Percentiles rank a stretch among this genome's conserved stretches.
phyloP scores from a whole-genome alignment of 2,329 filamentous ascomycete species.

The Aspergillus ochraceus region DNA sequence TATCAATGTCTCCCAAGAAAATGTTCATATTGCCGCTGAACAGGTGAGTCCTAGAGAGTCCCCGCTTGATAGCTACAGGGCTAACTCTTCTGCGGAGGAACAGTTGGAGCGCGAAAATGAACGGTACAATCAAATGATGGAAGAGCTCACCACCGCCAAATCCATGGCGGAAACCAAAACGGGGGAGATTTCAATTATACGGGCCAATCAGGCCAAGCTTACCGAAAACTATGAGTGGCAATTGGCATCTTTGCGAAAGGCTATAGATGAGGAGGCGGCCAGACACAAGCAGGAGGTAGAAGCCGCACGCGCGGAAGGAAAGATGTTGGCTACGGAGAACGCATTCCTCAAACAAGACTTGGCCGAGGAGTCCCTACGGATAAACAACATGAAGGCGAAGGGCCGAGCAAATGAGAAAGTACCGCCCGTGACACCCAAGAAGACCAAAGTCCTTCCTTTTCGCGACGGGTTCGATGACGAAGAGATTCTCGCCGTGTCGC shows the following conservation, averaged over 20 bases:
- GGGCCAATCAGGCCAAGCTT: constrained; percentile 56
- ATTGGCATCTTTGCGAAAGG: constrained; percentile 53
- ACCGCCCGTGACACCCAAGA: constrained; percentile 53
- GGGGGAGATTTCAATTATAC: constrained; percentile 63
- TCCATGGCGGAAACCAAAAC: constrained; percentile 50
- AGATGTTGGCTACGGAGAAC: constrained; percentile 59
- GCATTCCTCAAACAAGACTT: constrained; percentile 62
- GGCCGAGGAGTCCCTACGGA: constrained; percentile 53
- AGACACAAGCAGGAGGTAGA: constrained; percentile 58
- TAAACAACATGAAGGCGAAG: constrained; percentile 43
- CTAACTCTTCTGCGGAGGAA: constrained; percentile 10
- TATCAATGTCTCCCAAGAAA: constrained; percentile 9
- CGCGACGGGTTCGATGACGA: constrained; percentile 66
- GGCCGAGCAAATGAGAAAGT: constrained; percentile 34
- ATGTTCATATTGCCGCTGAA: constrained; percentile 21
- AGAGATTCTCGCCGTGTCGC: constrained; percentile 57
- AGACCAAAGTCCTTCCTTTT: constrained; percentile 48
- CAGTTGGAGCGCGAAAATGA: constrained; percentile 44
- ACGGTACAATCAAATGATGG: constrained; percentile 37
- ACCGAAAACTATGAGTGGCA: constrained; percentile 55
- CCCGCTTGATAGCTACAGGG: not conserved
- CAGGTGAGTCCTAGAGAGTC: constrained; percentile 22
- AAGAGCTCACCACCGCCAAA: constrained; percentile 41
- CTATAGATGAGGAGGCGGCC: constrained; percentile 54
- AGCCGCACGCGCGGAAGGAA: constrained; percentile 53